Evolutionary conservation across 192 early-diverging fungal genomes (phyloP).

Genomic region (Chytriomyces sp.): DNA sequence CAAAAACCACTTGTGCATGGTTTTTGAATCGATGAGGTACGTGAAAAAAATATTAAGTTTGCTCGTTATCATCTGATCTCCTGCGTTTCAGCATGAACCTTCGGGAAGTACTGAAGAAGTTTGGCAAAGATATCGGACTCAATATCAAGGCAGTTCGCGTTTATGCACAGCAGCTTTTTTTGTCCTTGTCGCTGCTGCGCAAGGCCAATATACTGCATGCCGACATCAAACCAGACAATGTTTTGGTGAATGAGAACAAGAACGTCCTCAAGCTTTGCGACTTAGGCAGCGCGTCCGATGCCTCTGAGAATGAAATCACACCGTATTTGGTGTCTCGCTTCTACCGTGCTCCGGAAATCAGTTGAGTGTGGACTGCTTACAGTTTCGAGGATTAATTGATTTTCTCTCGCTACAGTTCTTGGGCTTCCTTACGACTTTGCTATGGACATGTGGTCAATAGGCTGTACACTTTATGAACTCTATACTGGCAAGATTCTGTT

Average conservation of each 20-base stretch:
- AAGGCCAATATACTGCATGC: constrained; percentile 87
- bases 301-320: constrained; percentile 87
- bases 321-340: constrained; percentile 95
- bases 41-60: neutral
- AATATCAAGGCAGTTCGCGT: constrained; percentile 90
- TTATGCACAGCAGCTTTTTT: constrained; percentile 89
- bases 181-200: constrained; percentile 79
- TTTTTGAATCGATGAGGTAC: constrained; percentile 89
- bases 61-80: neutral
- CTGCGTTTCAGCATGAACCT: constrained; percentile 72
- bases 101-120: constrained; percentile 91
- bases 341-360: constrained; percentile 97
- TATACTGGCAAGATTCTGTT: constrained; percentile 96
- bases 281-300: constrained; percentile 89
- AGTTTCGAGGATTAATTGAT: neutral
- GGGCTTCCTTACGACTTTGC: constrained; percentile 85
- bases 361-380: constrained; percentile 37
- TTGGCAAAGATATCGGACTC: constrained; percentile 90
- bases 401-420: constrained; percentile 57
- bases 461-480: constrained; percentile 91
- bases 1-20: constrained; percentile 86
- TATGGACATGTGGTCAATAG: constrained; percentile 96
- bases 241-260: constrained; percentile 81
- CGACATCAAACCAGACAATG: constrained; percentile 98
- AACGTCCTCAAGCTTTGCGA: constrained; percentile 89